These are phyloP conservation scores for Fusarium sp. DNA, from an alignment of 2,329 filamentous ascomycete genomes.

Conservation along the genomic window DNA sequence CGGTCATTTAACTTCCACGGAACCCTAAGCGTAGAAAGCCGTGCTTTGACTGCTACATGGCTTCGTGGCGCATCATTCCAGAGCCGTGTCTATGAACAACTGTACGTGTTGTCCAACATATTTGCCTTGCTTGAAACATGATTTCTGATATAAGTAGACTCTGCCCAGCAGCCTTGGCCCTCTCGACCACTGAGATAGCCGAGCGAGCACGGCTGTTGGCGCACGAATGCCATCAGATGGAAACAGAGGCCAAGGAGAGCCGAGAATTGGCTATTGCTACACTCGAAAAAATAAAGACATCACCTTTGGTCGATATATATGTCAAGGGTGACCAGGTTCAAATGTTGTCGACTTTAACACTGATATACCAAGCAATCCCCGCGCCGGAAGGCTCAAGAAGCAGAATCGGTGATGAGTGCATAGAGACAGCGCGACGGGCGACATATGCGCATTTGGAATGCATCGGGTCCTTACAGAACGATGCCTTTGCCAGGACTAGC, in stretches of 20 bases:
- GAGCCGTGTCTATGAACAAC: slow-evolving; percentile 67
- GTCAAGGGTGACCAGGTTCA: slow-evolving; percentile 61
- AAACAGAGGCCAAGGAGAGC: slow-evolving; percentile 49
- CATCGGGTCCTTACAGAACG: slow-evolving; percentile 56
- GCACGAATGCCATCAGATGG: slow-evolving; percentile 52
- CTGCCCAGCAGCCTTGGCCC: slow-evolving; percentile 58
- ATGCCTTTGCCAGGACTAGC: slow-evolving; percentile 56
- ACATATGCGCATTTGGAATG: slow-evolving; percentile 59
- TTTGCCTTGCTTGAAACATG: rapidly evolving
- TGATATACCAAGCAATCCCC: slow-evolving; percentile 65
- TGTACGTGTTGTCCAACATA: slow-evolving; percentile 42
- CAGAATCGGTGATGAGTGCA: slow-evolving; percentile 61
- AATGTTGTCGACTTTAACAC: slow-evolving; percentile 60
- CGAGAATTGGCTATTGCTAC: slow-evolving; percentile 52
- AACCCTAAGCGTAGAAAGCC: slow-evolving; percentile 45
- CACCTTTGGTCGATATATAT: slow-evolving; percentile 57
- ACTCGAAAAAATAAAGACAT: slow-evolving; percentile 53
- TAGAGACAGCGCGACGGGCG: slow-evolving; percentile 62
- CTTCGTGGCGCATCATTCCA: slow-evolving; percentile 54
- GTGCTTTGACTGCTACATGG: slow-evolving; percentile 60
- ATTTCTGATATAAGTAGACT: slow-evolving; percentile 54
- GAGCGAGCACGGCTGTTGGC: slow-evolving; percentile 54
- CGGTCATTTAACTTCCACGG: slow-evolving; percentile 58
- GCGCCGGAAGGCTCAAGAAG: slow-evolving; percentile 55
- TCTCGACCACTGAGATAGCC: slow-evolving; percentile 54